Base-by-base conservation (phyloP, 805 yeast species). In the Candida silvicultrix region DNA sequence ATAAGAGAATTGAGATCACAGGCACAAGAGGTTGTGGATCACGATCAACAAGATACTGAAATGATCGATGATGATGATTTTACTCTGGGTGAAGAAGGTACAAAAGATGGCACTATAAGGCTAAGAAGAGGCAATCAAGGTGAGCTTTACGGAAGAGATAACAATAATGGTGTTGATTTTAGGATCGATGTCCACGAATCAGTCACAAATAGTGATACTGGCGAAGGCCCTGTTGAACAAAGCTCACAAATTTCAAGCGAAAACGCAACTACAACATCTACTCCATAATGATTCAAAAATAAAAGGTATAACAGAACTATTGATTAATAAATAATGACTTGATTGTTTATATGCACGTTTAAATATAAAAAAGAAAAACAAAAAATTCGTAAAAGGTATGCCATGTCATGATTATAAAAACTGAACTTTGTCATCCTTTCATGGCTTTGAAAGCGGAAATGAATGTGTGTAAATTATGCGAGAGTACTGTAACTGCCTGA, bases 1-100 rank as follows among this genome's bases (percentile, higher is more conserved):
- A 34, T 45, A n/a, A 29, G 55, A 44, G 55, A 54, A 22, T 9
- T 40, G 5, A 18, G 34, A 15, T 12, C 31, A 5, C 32, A 36
- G 15, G 22, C 25, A 9, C 29, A 44, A 44, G 38, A 12, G 11
- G 20, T 29, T 19, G 39, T 40, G 31, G 36, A 39, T 22, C 11
- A 41, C 9, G 37, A 38, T 14, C 23, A 41, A 9, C 41, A 23
- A 21, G 43, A 41, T n/a, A 36, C 23, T 16, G 44, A 35, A 20
- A 20, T 21, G 39, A 21, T 37, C 14, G 39, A 37, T 20, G 39
- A 37, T 11, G 44, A 49, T n/a, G 40, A 22, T 9, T 38, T 42
- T 16, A 22, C 28, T n/a, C 21, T 28, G 3, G 15, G 18, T 7
- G 7, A 19, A 11, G 22, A 31, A 14, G 12, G 36, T 28, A 19